Evolutionary conservation across 176 grass and related monocot genomes (phyloP).

Genomic region (Eragrostis curvula): DNA sequence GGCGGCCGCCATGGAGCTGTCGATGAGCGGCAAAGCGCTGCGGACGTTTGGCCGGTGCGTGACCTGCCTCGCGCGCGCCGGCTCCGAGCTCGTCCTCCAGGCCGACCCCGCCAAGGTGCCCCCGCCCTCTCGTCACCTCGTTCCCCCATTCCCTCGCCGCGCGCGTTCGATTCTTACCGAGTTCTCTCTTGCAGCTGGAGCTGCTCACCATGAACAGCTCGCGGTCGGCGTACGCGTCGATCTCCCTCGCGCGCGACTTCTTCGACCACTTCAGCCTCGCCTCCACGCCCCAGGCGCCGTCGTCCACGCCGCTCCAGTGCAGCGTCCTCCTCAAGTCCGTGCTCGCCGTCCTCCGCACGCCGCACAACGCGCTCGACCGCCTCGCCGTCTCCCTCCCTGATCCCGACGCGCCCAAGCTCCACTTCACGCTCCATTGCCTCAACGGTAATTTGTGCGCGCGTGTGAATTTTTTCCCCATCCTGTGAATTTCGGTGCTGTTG

Average conservation of each 20-base stretch:
- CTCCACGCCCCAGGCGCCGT: conserved; percentile 19
- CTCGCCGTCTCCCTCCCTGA: conserved; percentile 56
- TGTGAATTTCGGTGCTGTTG: background rate
- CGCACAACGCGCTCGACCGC: conserved; percentile 60
- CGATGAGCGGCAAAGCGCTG: conserved; percentile 69
- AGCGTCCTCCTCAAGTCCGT: conserved; percentile 86
- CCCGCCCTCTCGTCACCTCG: background rate
- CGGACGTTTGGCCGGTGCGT: conserved; percentile 81
- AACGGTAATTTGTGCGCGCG: conserved; percentile 53
- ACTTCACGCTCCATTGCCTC: conserved; percentile 79
- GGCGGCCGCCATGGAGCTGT: conserved; percentile 68
- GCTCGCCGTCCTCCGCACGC: conserved; percentile 77
- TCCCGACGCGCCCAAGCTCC: conserved; percentile 73
- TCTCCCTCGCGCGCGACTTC: conserved; percentile 70
- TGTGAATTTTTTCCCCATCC: background rate
- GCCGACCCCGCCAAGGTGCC: conserved; percentile 75
- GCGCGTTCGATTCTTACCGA: background rate
- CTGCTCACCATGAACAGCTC: conserved; percentile 83
- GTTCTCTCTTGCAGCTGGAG: conserved; percentile 59
- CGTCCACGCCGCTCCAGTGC: conserved; percentile 70
- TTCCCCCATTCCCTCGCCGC: background rate
- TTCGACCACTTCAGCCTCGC: conserved; percentile 70
- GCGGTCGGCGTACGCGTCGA: conserved; percentile 75
- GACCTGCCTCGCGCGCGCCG: conserved; percentile 79
- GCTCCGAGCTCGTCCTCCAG: conserved; percentile 79